phyloP scores from a whole-genome alignment of 1,284 basidiomycete genomes.

The Stereum hirsutum region DNA sequence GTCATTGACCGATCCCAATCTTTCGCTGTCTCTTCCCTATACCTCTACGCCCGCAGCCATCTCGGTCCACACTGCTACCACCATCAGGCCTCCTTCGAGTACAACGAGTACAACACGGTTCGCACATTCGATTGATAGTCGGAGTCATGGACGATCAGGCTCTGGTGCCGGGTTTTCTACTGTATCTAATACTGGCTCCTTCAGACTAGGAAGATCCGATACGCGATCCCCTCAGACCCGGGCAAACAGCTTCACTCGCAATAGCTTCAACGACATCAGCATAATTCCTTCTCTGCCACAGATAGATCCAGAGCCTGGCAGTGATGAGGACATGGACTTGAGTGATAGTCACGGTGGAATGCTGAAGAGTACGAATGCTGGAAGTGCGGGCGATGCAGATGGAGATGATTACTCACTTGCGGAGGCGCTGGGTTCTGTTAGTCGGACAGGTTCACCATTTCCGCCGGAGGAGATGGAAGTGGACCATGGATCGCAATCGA shows the following conservation, averaged over 20 bases:
- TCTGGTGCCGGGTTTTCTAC: slow-evolving; percentile 12
- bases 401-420: slow-evolving; percentile 43
- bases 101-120: slow-evolving; percentile 63
- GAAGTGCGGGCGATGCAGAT: slow-evolving; percentile 19
- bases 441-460: slow-evolving; percentile 41
- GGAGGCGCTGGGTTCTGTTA: slow-evolving; percentile 52
- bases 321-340: slow-evolving; percentile 21
- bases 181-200: slow-evolving; percentile 14
- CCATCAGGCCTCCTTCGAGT: slow-evolving; percentile 43
- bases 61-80: slow-evolving; percentile 31
- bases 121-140: slow-evolving; percentile 50
- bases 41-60: slow-evolving; percentile 56
- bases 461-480: slow-evolving; percentile 23
- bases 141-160: slow-evolving; percentile 25
- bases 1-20: slow-evolving; percentile 17
- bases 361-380: no score
- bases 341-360: slow-evolving; percentile 45
- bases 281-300: slow-evolving; percentile 9
- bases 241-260: slow-evolving; percentile 6
- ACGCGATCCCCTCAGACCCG: slow-evolving; percentile 17
- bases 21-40: slow-evolving; percentile 28
- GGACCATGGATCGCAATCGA: slow-evolving; percentile 33
- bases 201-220: no score
- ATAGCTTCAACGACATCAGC: slow-evolving; percentile 15
- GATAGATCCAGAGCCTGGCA: not conserved